These are phyloP conservation scores for Rhodotorula sp. DNA, from an alignment of 1,284 basidiomycete species.

Conservation along the genomic window DNA sequence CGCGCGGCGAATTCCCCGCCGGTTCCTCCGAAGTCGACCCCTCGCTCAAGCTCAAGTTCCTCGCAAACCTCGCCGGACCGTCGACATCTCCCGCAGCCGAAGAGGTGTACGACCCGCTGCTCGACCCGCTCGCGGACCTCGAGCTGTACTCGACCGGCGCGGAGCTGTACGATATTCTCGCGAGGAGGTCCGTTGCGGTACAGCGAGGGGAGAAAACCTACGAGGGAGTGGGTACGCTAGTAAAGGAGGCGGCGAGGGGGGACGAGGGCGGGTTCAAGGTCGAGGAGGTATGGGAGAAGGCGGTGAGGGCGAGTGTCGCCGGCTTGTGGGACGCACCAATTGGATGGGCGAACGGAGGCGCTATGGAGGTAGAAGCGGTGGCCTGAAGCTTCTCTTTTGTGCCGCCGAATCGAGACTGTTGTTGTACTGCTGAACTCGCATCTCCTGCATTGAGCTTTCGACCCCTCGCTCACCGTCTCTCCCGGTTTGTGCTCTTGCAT, in stretches of 20 bases:
- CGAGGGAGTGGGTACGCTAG: background rate
- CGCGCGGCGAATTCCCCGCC: conserved; percentile 23
- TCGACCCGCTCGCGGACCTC: conserved; percentile 39
- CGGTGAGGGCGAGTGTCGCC: conserved; percentile 72
- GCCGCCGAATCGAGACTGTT: too few relatives aligned
- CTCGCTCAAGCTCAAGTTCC: conserved; percentile 26
- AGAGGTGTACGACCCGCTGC: conserved; percentile 10
- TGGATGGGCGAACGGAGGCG: background rate
- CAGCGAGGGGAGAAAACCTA: background rate
- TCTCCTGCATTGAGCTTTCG: too few relatives aligned
- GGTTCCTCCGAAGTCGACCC: conserved; percentile 6
- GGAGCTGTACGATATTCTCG: background rate
- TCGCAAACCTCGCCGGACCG: conserved; percentile 22
- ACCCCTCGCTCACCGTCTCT: too few relatives aligned
- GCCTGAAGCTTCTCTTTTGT: too few relatives aligned
- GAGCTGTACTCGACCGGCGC: conserved; percentile 26
- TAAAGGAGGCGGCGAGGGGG: conserved; percentile 17
- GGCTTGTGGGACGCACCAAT: conserved; percentile 58
- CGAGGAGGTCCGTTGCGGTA: background rate
- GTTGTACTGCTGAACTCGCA: too few relatives aligned
- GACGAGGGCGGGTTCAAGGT: conserved; percentile 76
- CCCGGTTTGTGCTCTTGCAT: too few relatives aligned
- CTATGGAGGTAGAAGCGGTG: too few relatives aligned
- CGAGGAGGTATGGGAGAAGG: conserved; percentile 82
- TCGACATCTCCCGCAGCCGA: background rate